Conservation (phyloP, 1,284 basidiomycete genomes). For the Lentinula novae-zelandiae region DNA sequence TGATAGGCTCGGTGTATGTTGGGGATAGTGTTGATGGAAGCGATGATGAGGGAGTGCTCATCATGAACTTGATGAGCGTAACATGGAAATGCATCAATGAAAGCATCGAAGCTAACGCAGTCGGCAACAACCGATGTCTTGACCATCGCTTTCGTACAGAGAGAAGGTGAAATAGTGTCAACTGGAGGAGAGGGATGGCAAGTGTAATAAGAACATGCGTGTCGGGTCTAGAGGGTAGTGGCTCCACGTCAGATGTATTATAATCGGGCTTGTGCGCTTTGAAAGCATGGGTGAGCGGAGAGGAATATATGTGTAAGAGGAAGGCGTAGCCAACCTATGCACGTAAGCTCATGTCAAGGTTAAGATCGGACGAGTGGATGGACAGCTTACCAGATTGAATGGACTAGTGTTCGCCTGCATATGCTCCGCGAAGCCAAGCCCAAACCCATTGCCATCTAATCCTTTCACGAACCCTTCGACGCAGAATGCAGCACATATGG, state of each 20-base stretch:
- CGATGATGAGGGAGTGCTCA: conserved; percentile 1
- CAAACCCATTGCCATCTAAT: conserved; percentile 46
- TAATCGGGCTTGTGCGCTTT: conserved; percentile 47
- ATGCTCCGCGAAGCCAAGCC: conserved; percentile 32
- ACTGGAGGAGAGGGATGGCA: conserved; percentile 65
- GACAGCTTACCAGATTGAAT: conserved; percentile 56
- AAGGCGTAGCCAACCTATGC: conserved; percentile 72
- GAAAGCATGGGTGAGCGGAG: conserved; percentile 51
- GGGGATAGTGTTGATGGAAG: conserved; percentile 11
- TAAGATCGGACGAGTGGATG: not conserved
- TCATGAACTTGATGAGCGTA: conserved; percentile 43
- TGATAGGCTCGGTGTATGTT: too few relatives aligned
- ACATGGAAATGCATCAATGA: conserved; percentile 64
- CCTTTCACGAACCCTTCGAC: conserved; percentile 64
- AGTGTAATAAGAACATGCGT: conserved; percentile 60
- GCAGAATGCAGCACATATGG: conserved; percentile 60
- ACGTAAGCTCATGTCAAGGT: not conserved
- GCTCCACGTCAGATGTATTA: not conserved
- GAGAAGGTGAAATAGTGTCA: conserved; percentile 58
- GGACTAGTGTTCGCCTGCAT: conserved; percentile 47
- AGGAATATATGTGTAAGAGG: conserved; percentile 67
- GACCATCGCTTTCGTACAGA: conserved; percentile 60
- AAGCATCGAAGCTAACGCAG: conserved; percentile 53
- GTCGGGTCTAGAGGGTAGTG: conserved; percentile 9
- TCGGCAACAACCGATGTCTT: conserved; percentile 60